These are phyloP conservation scores for Phanerochaete carnosa DNA, from an alignment of 768 basidiomycete genomes.

Conservation along the genomic window DNA sequence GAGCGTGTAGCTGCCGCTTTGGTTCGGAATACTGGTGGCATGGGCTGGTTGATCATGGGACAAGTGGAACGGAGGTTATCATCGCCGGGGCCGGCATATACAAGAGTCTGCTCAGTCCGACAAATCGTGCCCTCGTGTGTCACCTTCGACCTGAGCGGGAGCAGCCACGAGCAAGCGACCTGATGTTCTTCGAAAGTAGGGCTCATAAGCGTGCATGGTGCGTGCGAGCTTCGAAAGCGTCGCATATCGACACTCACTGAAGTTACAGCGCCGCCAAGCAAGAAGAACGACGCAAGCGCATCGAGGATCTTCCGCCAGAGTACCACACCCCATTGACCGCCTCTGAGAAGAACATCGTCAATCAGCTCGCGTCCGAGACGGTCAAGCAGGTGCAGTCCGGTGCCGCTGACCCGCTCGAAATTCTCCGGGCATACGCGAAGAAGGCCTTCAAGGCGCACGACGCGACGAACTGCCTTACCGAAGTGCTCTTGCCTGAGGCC, in stretches of 20 bases:
- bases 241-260: background rate
- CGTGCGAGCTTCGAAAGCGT: background rate
- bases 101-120: background rate
- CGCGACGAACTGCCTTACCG: constrained; percentile 50
- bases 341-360: constrained; percentile 19
- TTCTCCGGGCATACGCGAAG: constrained; percentile 33
- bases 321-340: constrained; percentile 18
- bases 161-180: background rate
- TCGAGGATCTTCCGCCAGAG: constrained; percentile 17
- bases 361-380: constrained; percentile 18
- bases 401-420: constrained; percentile 17
- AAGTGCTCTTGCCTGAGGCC: constrained; percentile 23
- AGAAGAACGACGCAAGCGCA: constrained; percentile 23
- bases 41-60: background rate
- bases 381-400: constrained; percentile 21
- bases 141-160: background rate
- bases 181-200: constrained; percentile 18
- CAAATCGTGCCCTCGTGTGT: background rate
- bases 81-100: background rate
- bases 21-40: background rate
- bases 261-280: constrained; percentile 20
- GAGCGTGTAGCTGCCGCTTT: background rate
- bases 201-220: constrained; percentile 24
- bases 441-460: constrained; percentile 38
- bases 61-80: background rate